Conservation (phyloP, 331 rosid species). For the Pyracantha coccinea region DNA sequence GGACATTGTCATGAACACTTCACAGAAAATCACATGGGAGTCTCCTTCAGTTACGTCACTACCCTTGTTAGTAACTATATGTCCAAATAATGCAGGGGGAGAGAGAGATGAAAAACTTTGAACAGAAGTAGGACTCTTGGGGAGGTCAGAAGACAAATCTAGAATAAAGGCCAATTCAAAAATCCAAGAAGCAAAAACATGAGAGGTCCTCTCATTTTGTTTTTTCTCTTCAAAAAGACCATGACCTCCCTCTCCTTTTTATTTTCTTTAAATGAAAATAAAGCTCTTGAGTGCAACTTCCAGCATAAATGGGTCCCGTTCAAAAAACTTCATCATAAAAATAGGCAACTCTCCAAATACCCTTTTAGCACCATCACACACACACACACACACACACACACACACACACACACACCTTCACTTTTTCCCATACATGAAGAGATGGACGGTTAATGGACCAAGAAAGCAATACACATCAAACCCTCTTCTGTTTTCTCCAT, state of each 20-base stretch:
- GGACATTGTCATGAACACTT: background rate
- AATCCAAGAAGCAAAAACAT: slow-evolving; percentile 15
- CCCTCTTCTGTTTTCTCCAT: background rate
- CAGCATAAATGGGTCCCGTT: slow-evolving; percentile 19
- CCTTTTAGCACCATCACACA: slow-evolving; percentile 21
- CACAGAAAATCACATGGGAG: slow-evolving; percentile 11
- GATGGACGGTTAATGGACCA: slow-evolving; percentile 32
- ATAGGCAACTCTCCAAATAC: slow-evolving; percentile 34
- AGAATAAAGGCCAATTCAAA: slow-evolving; percentile 16
- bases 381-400: background rate
- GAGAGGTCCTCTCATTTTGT: slow-evolving; percentile 1
- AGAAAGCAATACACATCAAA: slow-evolving; percentile 24
- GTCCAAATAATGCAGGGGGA: background rate
- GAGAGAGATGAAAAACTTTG: background rate
- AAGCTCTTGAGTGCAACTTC: slow-evolving; percentile 14
- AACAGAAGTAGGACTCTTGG: background rate
- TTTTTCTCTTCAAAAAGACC: background rate
- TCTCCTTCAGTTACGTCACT: background rate
- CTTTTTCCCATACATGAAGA: slow-evolving; percentile 45
- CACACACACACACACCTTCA: slow-evolving; percentile 11
- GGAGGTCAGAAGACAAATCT: slow-evolving; percentile 24
- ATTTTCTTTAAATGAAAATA: background rate
- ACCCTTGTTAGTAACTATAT: background rate
- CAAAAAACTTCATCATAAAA: background rate
- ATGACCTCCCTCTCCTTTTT: background rate